Evolutionary conservation across 164 flowering plant genomes (phyloP).

Genomic region (Vitis vinifera): DNA sequence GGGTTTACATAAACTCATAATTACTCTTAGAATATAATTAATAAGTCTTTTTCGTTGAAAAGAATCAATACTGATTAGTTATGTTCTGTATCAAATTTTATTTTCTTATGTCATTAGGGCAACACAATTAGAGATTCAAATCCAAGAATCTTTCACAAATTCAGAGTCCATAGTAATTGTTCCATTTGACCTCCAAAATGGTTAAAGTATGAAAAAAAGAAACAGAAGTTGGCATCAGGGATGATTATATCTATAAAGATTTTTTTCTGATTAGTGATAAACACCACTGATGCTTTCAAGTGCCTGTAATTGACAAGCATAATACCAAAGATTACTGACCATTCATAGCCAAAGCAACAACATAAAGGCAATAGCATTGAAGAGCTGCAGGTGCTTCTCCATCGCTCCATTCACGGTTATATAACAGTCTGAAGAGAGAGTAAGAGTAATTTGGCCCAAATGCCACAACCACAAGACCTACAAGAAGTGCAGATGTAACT

Average conservation of each 20-base stretch:
- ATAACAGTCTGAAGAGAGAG: constrained; percentile 76
- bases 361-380: constrained; percentile 75
- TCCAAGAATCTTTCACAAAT: too few relatives aligned
- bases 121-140: too few relatives aligned
- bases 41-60: too few relatives aligned
- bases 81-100: too few relatives aligned
- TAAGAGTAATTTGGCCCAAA: constrained; percentile 98
- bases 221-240: background rate
- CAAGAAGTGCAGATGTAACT: constrained; percentile 11
- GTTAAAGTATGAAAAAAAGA: background rate
- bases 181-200: background rate
- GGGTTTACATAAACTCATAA: too few relatives aligned
- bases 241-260: background rate
- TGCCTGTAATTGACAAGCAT: background rate
- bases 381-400: constrained; percentile 91
- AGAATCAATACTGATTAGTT: too few relatives aligned
- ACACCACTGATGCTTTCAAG: background rate
- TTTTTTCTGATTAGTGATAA: background rate
- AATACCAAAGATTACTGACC: constrained; percentile 48
- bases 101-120: too few relatives aligned
- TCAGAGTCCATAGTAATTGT: too few relatives aligned
- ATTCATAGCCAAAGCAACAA: constrained; percentile 88
- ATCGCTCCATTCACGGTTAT: constrained; percentile 94
- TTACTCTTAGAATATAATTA: too few relatives aligned
- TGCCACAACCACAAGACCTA: constrained; percentile 85